Evolutionary conservation across 164 flowering plant species (phyloP).

Genomic region (Umbellularia californica): DNA sequence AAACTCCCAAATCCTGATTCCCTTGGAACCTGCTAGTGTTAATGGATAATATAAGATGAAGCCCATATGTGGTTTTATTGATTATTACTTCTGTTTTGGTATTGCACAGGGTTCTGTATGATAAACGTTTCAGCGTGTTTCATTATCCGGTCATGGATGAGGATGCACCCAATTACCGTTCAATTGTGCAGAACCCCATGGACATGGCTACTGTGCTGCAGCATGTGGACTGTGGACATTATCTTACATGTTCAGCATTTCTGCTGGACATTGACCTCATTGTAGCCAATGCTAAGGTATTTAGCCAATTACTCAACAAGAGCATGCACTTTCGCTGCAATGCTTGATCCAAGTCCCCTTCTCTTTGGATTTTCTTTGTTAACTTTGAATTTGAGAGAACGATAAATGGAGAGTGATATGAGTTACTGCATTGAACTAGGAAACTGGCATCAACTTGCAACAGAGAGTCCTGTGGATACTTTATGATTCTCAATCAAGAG

Average conservation of each 20-base stretch:
- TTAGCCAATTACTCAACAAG: neutral
- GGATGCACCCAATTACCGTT: slow-evolving; percentile 94
- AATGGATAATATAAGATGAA: no score
- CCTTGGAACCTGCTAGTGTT: no score
- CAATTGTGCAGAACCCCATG: slow-evolving; percentile 91
- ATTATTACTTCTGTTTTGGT: no score
- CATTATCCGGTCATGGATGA: slow-evolving; percentile 97
- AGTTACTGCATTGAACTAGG: neutral
- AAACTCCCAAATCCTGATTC: no score
- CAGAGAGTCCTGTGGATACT: neutral
- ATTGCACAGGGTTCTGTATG: slow-evolving; percentile 78
- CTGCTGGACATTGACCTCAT: slow-evolving; percentile 86
- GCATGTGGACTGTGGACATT: slow-evolving; percentile 87
- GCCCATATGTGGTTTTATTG: no score
- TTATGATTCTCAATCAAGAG: neutral
- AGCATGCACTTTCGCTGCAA: neutral
- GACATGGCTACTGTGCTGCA: slow-evolving; percentile 88
- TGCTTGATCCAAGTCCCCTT: neutral
- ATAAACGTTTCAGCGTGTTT: slow-evolving; percentile 82
- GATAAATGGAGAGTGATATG: neutral
- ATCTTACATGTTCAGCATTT: slow-evolving; percentile 71
- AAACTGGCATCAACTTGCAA: neutral
- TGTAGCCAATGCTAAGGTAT: slow-evolving; percentile 85
- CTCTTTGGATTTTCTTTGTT: neutral
- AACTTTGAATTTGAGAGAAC: neutral